These are phyloP conservation scores for Pseudogymnoascus sp. DNA, from an alignment of 2,329 filamentous ascomycete species.

Conservation along the genomic window DNA sequence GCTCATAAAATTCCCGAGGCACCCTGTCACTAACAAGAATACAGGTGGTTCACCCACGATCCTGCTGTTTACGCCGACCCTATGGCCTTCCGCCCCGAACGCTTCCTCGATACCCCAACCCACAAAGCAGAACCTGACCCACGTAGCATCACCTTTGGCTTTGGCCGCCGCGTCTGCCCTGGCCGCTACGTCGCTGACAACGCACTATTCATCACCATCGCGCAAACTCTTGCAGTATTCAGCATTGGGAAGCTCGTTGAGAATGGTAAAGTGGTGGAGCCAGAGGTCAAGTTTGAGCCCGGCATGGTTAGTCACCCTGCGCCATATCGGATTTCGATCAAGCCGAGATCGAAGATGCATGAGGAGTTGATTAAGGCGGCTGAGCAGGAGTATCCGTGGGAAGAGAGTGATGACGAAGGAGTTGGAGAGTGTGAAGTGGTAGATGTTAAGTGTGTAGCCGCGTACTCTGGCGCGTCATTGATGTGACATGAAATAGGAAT, in stretches of 20 bases:
- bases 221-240: constrained; percentile 42
- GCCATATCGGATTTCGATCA: constrained; percentile 31
- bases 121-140: constrained; percentile 34
- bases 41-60: constrained; percentile 23
- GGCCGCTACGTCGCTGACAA: constrained; percentile 13
- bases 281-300: constrained; percentile 26
- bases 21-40: constrained; percentile 1
- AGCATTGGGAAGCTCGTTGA: constrained; percentile 33
- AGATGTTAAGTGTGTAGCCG: not conserved
- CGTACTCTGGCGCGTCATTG: not conserved
- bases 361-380: constrained; percentile 29
- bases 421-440: constrained; percentile 14
- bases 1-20: not conserved
- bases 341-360: constrained; percentile 30
- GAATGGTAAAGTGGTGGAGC: constrained; percentile 33
- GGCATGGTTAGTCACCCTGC: constrained; percentile 35
- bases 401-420: constrained; percentile 33
- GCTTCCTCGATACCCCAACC: constrained; percentile 16
- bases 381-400: constrained; percentile 34
- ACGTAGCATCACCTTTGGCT: constrained; percentile 11
- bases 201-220: constrained; percentile 27
- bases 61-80: constrained; percentile 34
- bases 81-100: constrained; percentile 36
- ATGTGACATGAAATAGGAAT: not conserved
- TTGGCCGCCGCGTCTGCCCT: constrained; percentile 20